Conservation (phyloP, 106 monocot genomes). For the Platanthera guangdongensis region DNA sequence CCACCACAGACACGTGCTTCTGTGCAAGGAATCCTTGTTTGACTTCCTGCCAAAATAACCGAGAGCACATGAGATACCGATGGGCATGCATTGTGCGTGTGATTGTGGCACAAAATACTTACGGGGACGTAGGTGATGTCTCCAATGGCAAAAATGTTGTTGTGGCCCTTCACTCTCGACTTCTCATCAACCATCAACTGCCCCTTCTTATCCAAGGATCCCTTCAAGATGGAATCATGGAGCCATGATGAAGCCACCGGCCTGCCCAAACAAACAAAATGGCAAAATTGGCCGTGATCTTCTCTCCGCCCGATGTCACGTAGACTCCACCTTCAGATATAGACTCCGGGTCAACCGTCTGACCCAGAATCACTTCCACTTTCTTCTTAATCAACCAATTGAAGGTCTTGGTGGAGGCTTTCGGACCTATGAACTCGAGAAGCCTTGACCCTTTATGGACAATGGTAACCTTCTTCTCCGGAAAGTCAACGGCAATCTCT, state of each 20-base stretch:
- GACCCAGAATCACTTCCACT: conserved; percentile 20
- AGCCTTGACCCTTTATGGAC: conserved; percentile 23
- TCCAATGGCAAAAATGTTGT: conserved; percentile 33
- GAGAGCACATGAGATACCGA: no score
- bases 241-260: conserved; percentile 31
- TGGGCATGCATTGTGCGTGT: neutral
- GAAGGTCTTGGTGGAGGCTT: conserved; percentile 19
- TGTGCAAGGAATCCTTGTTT: conserved; percentile 55
- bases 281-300: conserved; percentile 24
- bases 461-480: conserved; percentile 25
- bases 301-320: conserved; percentile 22
- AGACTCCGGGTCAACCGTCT: conserved; percentile 14
- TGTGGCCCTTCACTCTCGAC: conserved; percentile 22
- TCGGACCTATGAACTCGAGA: conserved; percentile 19
- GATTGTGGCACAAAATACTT: conserved; percentile 1
- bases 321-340: conserved; percentile 14
- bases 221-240: conserved; percentile 16
- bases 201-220: conserved; percentile 15
- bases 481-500: conserved; percentile 24
- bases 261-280: conserved; percentile 27
- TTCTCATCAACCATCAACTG: conserved; percentile 28
- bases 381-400: conserved; percentile 19
- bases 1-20: conserved; percentile 36
- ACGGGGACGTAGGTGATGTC: conserved; percentile 35
- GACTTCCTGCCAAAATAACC: conserved; percentile 20